These are phyloP conservation scores for Arachnomyces sp. DNA, from an alignment of 2,329 filamentous ascomycete genomes.

Conservation along the genomic window DNA sequence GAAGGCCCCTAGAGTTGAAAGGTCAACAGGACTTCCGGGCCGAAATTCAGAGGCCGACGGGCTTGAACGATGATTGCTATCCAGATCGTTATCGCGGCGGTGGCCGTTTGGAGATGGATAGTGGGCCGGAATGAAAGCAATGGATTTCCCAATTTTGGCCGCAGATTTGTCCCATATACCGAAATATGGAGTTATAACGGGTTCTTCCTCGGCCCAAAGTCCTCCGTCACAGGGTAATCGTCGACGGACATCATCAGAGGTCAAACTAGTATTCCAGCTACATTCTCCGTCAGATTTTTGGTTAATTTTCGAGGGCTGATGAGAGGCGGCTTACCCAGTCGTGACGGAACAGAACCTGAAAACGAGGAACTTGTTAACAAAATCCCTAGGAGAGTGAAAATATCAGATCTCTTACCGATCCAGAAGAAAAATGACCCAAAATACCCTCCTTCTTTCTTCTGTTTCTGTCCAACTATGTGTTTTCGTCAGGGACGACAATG, in stretches of 20 bases:
- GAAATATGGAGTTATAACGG: slow-evolving; percentile 37
- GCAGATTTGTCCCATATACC: slow-evolving; percentile 39
- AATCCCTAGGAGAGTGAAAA: background rate
- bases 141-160: slow-evolving; percentile 33
- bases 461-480: slow-evolving; percentile 28
- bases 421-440: slow-evolving; percentile 36
- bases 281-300: background rate
- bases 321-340: slow-evolving; percentile 19
- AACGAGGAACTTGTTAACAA: background rate
- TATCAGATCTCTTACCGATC: slow-evolving; percentile 23
- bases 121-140: slow-evolving; percentile 30
- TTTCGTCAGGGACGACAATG: slow-evolving; percentile 21
- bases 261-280: slow-evolving; percentile 32
- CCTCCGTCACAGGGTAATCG: slow-evolving; percentile 37
- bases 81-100: background rate
- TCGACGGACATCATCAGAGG: slow-evolving; percentile 29
- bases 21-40: slow-evolving; percentile 24
- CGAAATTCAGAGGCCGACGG: slow-evolving; percentile 7
- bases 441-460: slow-evolving; percentile 35
- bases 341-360: slow-evolving; percentile 23
- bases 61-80: slow-evolving; percentile 10
- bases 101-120: slow-evolving; percentile 2
- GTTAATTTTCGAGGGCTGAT: too few relatives aligned
- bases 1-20: slow-evolving; percentile 38
- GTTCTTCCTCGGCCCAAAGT: slow-evolving; percentile 34